Percentiles rank a stretch among this genome's conserved stretches.
Conservation (phyloP, 371 early-diverging fungal species). For the Lichtheimia ornata region DNA sequence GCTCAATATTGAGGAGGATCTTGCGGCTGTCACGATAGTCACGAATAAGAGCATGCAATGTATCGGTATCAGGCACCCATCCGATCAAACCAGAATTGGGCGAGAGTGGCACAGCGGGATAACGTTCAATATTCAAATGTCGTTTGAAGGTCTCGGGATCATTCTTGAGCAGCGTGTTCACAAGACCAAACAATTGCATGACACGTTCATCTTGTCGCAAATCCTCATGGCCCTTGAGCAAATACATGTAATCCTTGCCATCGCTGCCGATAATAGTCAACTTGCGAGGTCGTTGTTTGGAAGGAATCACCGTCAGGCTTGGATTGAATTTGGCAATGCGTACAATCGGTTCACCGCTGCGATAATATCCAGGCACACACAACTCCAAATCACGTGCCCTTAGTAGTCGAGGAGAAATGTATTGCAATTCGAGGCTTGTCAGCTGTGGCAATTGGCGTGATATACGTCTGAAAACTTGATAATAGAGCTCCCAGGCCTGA, state of each 20-base stretch:
- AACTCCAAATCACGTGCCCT: constrained; percentile 86
- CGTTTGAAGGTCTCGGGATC: constrained; percentile 95
- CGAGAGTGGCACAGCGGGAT: constrained; percentile 94
- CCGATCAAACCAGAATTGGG: constrained; percentile 97
- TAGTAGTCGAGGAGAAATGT: constrained; percentile 89
- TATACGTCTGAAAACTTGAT: constrained; percentile 86
- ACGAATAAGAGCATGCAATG: constrained; percentile 88
- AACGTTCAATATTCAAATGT: constrained; percentile 90
- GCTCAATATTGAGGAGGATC: constrained; percentile 91
- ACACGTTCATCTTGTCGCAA: constrained; percentile 98
- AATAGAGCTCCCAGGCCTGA: constrained; percentile 97
- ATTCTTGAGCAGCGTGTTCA: constrained; percentile 86
- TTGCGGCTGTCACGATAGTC: constrained; percentile 89
- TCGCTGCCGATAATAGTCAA: constrained; percentile 87
- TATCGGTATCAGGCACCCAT: constrained; percentile 96
- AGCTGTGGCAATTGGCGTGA: constrained; percentile 82
- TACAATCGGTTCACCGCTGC: constrained; percentile 86
- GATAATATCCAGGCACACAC: constrained; percentile 93
- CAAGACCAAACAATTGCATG: constrained; percentile 98
- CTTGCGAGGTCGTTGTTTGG: constrained; percentile 93
- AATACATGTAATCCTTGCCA: constrained; percentile 88
- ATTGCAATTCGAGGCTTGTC: constrained; percentile 85
- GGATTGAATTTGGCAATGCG: constrained; percentile 85
- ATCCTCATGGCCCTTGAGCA: constrained; percentile 98
- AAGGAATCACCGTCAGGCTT: constrained; percentile 83